Conservation (phyloP, 208 protist species). For the Acanthamoeba polyphaga region DNA sequence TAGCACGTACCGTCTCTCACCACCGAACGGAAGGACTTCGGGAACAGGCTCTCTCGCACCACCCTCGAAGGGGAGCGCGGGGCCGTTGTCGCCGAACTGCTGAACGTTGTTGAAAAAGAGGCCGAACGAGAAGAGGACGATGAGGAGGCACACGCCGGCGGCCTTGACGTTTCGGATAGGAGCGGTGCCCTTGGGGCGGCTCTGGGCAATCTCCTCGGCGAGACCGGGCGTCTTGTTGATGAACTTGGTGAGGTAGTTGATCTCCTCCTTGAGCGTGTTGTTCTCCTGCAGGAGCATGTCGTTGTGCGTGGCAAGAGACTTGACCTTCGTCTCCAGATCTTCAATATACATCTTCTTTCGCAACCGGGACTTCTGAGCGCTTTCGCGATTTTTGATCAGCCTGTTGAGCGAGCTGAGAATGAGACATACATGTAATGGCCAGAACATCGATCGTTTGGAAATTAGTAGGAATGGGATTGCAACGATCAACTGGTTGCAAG, state of each 20-base stretch:
- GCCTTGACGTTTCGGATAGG: constrained; percentile 80
- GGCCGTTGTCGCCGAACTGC: constrained; percentile 43
- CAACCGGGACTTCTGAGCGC: constrained; percentile 87
- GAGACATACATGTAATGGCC: background rate
- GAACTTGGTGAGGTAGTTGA: constrained; percentile 77
- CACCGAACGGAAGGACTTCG: constrained; percentile 21
- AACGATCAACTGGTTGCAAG: background rate
- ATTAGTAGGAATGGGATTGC: background rate
- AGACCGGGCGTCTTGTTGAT: constrained; percentile 77
- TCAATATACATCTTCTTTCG: constrained; percentile 88
- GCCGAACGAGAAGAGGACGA: constrained; percentile 81
- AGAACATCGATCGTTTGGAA: background rate
- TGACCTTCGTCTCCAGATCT: constrained; percentile 83
- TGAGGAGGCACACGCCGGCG: constrained; percentile 80
- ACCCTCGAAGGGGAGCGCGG: constrained; percentile 43
- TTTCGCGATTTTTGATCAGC: constrained; percentile 87
- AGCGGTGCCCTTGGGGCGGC: constrained; percentile 28
- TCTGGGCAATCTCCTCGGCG: constrained; percentile 36
- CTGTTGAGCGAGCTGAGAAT: constrained; percentile 57
- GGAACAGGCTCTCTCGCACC: constrained; percentile 13
- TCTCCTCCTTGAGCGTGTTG: constrained; percentile 78
- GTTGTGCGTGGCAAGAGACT: constrained; percentile 74
- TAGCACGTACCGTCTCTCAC: background rate
- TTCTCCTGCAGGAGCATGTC: constrained; percentile 77
- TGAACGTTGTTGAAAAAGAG: constrained; percentile 80